Percentiles rank a stretch among this genome's conserved stretches.
These are phyloP conservation scores for Myriosclerotinia curreyana DNA, from an alignment of 2,329 filamentous ascomycete genomes.

Conservation along the genomic window DNA sequence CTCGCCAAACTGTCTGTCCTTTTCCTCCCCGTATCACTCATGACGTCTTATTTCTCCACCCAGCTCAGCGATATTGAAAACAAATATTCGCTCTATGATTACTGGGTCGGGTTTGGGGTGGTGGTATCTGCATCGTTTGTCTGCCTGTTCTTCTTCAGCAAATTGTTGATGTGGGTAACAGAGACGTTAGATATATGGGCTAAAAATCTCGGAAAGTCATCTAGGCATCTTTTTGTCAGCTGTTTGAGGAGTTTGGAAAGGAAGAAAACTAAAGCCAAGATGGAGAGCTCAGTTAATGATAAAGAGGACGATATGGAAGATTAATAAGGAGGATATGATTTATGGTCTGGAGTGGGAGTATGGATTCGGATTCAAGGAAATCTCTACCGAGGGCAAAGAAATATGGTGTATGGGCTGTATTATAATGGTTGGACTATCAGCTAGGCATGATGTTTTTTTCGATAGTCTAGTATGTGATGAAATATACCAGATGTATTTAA, in stretches of 20 bases:
- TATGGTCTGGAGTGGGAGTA: neutral
- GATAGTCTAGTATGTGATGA: neutral
- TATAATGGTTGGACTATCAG: neutral
- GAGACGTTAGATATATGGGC: slow-evolving; percentile 43
- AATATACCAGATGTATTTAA: neutral
- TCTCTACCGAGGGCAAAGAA: neutral
- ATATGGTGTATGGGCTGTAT: neutral
- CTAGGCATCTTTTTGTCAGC: slow-evolving; percentile 12
- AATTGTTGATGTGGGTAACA: slow-evolving; percentile 47
- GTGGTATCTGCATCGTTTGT: slow-evolving; percentile 59
- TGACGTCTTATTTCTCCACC: slow-evolving; percentile 72
- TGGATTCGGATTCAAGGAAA: neutral
- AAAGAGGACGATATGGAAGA: slow-evolving; percentile 13
- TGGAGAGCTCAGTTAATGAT: neutral
- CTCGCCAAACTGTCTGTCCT: slow-evolving; percentile 72
- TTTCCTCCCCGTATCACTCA: slow-evolving; percentile 70
- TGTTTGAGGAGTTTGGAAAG: slow-evolving; percentile 4
- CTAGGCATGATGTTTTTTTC: neutral
- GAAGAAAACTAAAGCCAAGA: neutral
- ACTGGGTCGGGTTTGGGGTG: slow-evolving; percentile 66
- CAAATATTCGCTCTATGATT: slow-evolving; percentile 59
- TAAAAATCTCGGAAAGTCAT: slow-evolving; percentile 25
- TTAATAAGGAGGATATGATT: neutral
- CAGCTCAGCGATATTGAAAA: slow-evolving; percentile 56
- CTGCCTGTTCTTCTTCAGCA: slow-evolving; percentile 53